Conservation (phyloP, 192 early-diverging fungal species). For the Mortierella hygrophila region DNA sequence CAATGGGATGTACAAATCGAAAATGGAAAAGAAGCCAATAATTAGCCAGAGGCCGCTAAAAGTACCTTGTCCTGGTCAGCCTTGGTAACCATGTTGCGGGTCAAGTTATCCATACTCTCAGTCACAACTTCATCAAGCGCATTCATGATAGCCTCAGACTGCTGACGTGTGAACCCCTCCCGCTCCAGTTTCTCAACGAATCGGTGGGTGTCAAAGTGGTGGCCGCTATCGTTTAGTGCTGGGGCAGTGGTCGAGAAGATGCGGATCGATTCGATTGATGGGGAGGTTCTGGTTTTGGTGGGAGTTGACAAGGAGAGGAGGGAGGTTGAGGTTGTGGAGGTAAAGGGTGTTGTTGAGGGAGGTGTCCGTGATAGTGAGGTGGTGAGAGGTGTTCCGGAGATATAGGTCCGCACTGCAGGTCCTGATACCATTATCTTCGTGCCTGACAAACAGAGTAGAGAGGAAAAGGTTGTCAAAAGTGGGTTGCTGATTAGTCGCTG, state of each 20-base stretch:
- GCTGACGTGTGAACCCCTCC: constrained; percentile 77
- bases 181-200: constrained; percentile 79
- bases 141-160: constrained; percentile 83
- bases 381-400: background rate
- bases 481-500: background rate
- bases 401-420: background rate
- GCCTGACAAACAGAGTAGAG: background rate
- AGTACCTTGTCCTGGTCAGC: constrained; percentile 83
- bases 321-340: background rate
- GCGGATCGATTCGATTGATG: constrained; percentile 11
- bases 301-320: background rate
- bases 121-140: constrained; percentile 77
- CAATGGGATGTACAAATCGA: too few relatives aligned
- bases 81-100: constrained; percentile 80
- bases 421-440: background rate
- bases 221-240: constrained; percentile 7
- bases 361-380: background rate
- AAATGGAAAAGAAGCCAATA: too few relatives aligned
- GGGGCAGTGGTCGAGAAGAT: constrained; percentile 27
- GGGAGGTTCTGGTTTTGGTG: background rate
- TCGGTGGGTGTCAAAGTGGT: constrained; percentile 87
- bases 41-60: too few relatives aligned
- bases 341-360: background rate
- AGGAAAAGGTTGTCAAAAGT: background rate
- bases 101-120: constrained; percentile 76